Conservation (phyloP, 1,284 basidiomycete genomes). For the Inonotus hispidus region DNA sequence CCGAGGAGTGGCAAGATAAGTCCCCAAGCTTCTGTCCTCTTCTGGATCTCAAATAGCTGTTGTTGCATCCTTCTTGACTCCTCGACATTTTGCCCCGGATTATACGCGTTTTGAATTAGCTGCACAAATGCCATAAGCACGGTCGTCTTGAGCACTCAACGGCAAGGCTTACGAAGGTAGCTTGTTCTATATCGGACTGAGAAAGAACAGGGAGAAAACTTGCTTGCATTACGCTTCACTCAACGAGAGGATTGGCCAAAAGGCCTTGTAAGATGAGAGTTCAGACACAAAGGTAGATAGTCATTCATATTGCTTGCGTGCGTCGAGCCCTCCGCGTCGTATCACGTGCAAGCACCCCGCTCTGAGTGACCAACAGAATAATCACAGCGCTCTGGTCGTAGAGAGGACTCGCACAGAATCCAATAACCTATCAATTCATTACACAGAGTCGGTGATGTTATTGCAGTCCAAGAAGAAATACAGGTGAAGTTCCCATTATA, state of each 20-base stretch:
- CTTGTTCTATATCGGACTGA: constrained; percentile 39
- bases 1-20: constrained; percentile 68
- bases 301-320: too few species aligned
- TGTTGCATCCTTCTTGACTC: constrained; percentile 61
- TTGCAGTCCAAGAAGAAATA: background rate
- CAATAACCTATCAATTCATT: background rate
- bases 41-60: constrained; percentile 71
- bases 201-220: constrained; percentile 37
- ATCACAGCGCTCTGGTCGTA: background rate
- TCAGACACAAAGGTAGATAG: too few species aligned
- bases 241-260: background rate
- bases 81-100: constrained; percentile 46
- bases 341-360: background rate
- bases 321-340: too few species aligned
- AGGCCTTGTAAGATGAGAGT: background rate
- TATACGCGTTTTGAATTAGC: constrained; percentile 60
- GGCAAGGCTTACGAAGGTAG: constrained; percentile 37
- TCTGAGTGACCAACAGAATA: too few species aligned
- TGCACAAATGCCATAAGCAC: constrained; percentile 21
- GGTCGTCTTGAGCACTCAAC: constrained; percentile 12
- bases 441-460: background rate
- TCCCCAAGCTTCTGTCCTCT: constrained; percentile 70
- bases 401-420: background rate
- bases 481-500: background rate
- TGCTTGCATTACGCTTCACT: background rate